A percentile compares a stretch with the other conserved stretches of the same genome.
Evolutionary conservation across 495 filamentous ascomycete species (phyloP).

Genomic region (Hypoxylon trugodes): DNA sequence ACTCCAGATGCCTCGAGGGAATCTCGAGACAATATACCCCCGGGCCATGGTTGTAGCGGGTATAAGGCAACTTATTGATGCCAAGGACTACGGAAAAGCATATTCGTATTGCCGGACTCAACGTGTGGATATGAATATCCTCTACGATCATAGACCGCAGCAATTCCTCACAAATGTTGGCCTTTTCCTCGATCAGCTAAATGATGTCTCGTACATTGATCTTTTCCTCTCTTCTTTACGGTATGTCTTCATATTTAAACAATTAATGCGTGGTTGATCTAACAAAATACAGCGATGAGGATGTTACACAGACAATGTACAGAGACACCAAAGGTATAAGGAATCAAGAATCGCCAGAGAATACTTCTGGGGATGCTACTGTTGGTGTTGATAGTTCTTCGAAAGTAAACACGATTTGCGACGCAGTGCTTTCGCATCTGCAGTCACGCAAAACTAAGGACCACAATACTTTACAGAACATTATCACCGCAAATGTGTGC

Average conservation of each 20-base stretch:
- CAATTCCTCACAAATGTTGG: conserved; percentile 81
- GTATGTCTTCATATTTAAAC: conserved; percentile 56
- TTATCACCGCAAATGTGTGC: conserved; percentile 93
- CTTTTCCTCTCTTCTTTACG: conserved; percentile 88
- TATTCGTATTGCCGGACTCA: conserved; percentile 90
- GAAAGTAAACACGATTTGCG: conserved; percentile 88
- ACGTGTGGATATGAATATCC: conserved; percentile 95
- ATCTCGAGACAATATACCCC: conserved; percentile 94
- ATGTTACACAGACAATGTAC: conserved; percentile 94
- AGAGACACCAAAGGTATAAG: conserved; percentile 71
- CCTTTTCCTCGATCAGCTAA: conserved; percentile 86
- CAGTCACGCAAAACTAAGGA: conserved; percentile 69
- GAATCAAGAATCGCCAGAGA: conserved; percentile 36
- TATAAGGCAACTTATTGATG: conserved; percentile 79
- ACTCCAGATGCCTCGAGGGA: conserved; percentile 93
- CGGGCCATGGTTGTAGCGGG: conserved; percentile 91
- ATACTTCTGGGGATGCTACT: background rate
- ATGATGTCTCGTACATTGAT: conserved; percentile 85
- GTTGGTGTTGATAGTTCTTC: conserved; percentile 45
- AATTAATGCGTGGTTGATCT: background rate
- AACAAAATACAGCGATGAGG: conserved; percentile 73
- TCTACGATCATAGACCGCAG: conserved; percentile 88
- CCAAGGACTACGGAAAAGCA: conserved; percentile 80
- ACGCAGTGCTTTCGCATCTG: conserved; percentile 79
- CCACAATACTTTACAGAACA: conserved; percentile 72